These are phyloP conservation scores for Coffea eugenioides DNA, from an alignment of 257 asterid genomes.

Conservation along the genomic window DNA sequence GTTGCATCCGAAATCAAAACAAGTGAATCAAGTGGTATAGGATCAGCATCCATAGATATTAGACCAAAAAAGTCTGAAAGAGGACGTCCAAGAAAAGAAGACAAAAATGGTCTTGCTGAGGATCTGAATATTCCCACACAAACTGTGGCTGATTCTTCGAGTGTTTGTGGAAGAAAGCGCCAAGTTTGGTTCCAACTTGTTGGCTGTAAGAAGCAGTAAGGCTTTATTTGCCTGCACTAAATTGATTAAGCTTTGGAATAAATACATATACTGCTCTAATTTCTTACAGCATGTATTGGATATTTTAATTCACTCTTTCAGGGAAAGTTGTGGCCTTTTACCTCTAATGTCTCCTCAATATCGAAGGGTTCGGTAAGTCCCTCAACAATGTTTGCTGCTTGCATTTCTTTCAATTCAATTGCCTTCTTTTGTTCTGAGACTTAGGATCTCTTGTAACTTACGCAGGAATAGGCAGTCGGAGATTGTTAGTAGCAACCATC, in stretches of 20 bases:
- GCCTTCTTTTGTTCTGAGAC: neutral
- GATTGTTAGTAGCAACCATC: too few species aligned
- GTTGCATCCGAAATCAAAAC: neutral
- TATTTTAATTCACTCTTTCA: neutral
- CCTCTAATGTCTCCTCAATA: conserved; percentile 18
- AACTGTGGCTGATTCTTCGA: conserved; percentile 3
- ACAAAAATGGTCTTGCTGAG: conserved; percentile 5
- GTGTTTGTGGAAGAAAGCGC: neutral
- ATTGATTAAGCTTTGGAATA: neutral
- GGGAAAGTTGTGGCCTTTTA: conserved; percentile 11
- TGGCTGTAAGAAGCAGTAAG: conserved; percentile 30
- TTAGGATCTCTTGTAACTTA: neutral
- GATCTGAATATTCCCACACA: conserved; percentile 18
- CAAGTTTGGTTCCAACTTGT: conserved; percentile 29
- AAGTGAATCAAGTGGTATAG: neutral
- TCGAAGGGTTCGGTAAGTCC: conserved; percentile 27
- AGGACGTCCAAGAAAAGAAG: neutral
- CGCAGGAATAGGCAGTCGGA: too few species aligned
- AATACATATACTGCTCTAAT: neutral
- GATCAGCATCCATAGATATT: neutral
- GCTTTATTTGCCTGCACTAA: neutral
- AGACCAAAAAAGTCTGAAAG: neutral
- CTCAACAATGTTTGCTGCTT: neutral
- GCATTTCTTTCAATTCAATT: neutral
- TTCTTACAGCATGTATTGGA: neutral